Evolutionary conservation across 2,329 filamentous ascomycete species (phyloP), one percentile per base, ranked within the genome.

Genomic region (Diaporthe citriasiana): DNA sequence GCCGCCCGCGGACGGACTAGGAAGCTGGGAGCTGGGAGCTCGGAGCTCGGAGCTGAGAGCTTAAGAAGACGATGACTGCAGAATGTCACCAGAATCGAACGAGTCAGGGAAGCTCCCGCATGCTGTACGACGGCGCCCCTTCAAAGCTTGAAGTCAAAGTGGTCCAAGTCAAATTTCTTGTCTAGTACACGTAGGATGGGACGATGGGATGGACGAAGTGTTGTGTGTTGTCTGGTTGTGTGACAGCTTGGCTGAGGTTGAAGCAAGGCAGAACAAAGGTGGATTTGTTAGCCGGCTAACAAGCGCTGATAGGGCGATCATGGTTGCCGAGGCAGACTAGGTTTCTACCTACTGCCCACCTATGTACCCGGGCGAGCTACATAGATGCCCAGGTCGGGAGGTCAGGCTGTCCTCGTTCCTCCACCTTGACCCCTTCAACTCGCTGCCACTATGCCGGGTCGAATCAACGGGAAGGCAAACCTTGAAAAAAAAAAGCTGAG

Each of bases 111-210:
- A 63, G 50, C 45, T 63, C 40, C 30, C n/a, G 59, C 38, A 71
- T 71, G 70, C 47, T 40, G 70, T 71, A 57, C 56, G 70, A 71
- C 70, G 45, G n/a, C n/a, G 63, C n/a, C 63, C 47, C 22, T 25
- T 40, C 47, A 50, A 51, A 38, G n/a, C 45, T 68, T 27, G 33
- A 68, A 68, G 63, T 35, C 47, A 63, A 42, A 63, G 33, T 19
- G 57, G 42, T 30, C 55, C 33, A 53, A 60, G 22, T 57, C 55
- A 45, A 15, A 22, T 27, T 30, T 38, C 35, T 63, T 63, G 25
- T n/a, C 35, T 15, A 35, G 25, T 30, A 7, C 38, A 42, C 38
- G 4, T 50, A 19, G 56, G 56, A 53, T 45, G 42, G 68, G 25
- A 63, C 19, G 60, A 7, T 38, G 42, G 45, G 42, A 45, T 17